Evolutionary conservation across 2,329 filamentous ascomycete genomes (phyloP), one percentile per base, ranked within the genome.

Genomic region (Phialocephala subalpina): DNA sequence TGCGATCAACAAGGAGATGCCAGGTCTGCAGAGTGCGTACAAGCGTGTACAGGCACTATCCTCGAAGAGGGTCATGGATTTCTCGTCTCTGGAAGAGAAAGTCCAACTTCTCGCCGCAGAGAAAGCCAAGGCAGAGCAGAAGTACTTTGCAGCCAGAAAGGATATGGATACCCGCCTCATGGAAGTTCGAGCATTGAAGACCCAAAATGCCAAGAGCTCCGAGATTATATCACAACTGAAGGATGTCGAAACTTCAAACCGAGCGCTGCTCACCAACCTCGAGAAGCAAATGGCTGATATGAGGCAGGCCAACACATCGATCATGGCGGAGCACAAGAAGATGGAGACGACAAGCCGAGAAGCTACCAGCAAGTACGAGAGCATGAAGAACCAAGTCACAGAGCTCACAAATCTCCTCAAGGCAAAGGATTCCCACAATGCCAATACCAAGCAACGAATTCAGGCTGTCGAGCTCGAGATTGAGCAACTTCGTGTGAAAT

Each of bases 51-150:
- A 94, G 76, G 89, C 89, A 25, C 80, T 97, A 65, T 94, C 94
- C 8, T 90, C 91, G 60, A 95, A 93, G 81, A 98, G 97, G 79
- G 89, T 97, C 38, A 86, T 91, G 73, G 94, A 97, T 68, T 88
- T 92, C 60, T 82, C 84, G 6, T 83, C 86, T 3, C 82, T 93
- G 75, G 94, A 98, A 80, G 94, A 97, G 64, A 92, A 91, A 68
- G 83, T 95, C 42, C 82, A 87, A 20, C 83, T 92, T 27, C 81
- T 97, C 22, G 88, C 87, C 47, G 92, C 93, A 0, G 94, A 99
- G 79, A 99, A 99, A 82, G 90, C 91, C 70, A 98, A 97, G 79
- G 95, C 95, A 1, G 96, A 99, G 75, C 95, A 98, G 76, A 98
- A 98, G 79, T 99, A 97, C 77, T 98, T 98, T 78, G 93, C 92